phyloP scores from a whole-genome alignment of 345 rosid genomes.

The Cardiospermum halicacabum region DNA sequence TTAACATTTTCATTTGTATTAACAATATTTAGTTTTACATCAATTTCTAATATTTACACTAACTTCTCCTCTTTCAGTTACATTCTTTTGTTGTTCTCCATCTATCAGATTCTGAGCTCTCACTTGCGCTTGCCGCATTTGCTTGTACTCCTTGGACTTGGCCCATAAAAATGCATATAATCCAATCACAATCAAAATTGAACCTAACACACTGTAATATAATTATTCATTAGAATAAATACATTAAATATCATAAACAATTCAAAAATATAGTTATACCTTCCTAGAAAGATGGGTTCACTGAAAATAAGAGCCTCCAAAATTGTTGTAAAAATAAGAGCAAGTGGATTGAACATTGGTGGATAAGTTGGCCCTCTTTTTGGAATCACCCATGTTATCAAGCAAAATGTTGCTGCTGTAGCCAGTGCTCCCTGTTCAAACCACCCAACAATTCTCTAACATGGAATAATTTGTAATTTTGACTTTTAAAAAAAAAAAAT shows the following conservation, averaged over 20 bases:
- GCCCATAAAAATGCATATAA: constrained; percentile 43
- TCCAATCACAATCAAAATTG: constrained; percentile 34
- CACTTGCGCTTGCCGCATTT: not conserved
- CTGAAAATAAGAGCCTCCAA: constrained; percentile 37
- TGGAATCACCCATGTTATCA: constrained; percentile 21
- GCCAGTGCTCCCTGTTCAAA: constrained; percentile 35
- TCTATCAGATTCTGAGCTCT: not conserved
- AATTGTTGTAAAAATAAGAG: constrained; percentile 32
- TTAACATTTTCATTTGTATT: no score
- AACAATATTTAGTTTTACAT: no score
- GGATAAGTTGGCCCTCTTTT: constrained; percentile 49
- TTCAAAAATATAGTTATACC: constrained; percentile 10
- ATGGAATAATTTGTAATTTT: no score
- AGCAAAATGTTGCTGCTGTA: constrained; percentile 38
- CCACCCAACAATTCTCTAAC: no score
- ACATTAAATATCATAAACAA: not conserved
- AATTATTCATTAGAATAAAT: not conserved
- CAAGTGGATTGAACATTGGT: constrained; percentile 48
- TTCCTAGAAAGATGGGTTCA: constrained; percentile 27
- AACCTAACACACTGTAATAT: constrained; percentile 33
- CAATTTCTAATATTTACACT: no score
- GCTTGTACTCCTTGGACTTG: constrained; percentile 21
- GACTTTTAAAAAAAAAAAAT: no score
- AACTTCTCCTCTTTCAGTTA: no score
- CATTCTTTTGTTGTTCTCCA: not conserved